These are phyloP conservation scores for Colletotrichum godetiae DNA, from an alignment of 2,329 filamentous ascomycete species.

Conservation along the genomic window DNA sequence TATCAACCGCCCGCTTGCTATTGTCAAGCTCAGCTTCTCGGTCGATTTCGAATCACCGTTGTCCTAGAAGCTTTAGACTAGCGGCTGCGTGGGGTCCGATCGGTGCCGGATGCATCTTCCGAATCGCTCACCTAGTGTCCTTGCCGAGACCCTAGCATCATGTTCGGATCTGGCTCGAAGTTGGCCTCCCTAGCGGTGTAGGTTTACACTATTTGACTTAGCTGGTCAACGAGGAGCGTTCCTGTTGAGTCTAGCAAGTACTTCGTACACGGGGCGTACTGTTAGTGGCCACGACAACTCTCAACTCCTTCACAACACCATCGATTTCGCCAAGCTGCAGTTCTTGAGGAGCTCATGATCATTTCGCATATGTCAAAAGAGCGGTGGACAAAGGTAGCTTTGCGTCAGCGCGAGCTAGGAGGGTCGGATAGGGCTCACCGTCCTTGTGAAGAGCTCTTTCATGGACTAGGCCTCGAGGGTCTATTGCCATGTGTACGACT, in stretches of 20 bases:
- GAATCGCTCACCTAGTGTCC: slow-evolving; percentile 30
- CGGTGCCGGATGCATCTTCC: slow-evolving; percentile 25
- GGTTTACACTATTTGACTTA: slow-evolving; percentile 24
- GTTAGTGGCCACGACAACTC: slow-evolving; percentile 15
- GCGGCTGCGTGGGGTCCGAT: slow-evolving; percentile 22
- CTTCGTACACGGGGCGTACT: slow-evolving; percentile 25
- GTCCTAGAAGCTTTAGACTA: slow-evolving; percentile 6
- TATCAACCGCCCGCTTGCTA: neutral
- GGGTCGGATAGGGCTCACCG: slow-evolving; percentile 29
- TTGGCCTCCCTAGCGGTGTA: slow-evolving; percentile 33
- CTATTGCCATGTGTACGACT: slow-evolving; percentile 21
- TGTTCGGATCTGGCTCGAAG: slow-evolving; percentile 20
- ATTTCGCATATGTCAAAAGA: slow-evolving; percentile 30
- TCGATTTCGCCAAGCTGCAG: slow-evolving; percentile 24
- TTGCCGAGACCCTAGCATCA: slow-evolving; percentile 25
- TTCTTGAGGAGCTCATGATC: slow-evolving; percentile 27
- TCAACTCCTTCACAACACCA: slow-evolving; percentile 14
- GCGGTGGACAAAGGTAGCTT: slow-evolving; percentile 30
- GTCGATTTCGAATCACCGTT: neutral
- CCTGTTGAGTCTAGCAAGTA: slow-evolving; percentile 27
- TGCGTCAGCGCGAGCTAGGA: slow-evolving; percentile 2
- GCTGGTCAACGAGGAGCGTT: slow-evolving; percentile 28
- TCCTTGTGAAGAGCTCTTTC: slow-evolving; percentile 17
- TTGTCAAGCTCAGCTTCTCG: neutral
- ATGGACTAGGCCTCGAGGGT: slow-evolving; percentile 24